Conservation (phyloP, 2,329 filamentous ascomycete genomes). For the Ceratocystiopsis minuta region DNA sequence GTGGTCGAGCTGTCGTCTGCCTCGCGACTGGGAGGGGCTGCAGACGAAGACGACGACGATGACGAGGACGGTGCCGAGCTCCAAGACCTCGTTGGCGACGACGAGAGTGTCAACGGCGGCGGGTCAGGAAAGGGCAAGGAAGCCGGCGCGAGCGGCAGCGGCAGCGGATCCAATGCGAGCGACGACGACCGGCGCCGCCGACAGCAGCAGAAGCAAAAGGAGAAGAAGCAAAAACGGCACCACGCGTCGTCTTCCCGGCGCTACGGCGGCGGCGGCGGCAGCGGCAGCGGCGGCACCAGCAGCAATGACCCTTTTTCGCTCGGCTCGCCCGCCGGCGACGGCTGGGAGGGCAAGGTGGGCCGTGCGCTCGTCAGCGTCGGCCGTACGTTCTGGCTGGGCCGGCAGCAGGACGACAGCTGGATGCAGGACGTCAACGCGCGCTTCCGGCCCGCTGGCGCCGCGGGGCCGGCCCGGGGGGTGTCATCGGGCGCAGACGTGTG, state of each 20-base stretch:
- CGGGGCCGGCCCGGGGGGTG: too few species aligned
- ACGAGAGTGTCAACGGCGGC: constrained; percentile 13
- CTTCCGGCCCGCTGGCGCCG: constrained; percentile 8
- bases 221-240: constrained; percentile 17
- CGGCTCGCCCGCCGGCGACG: constrained; percentile 55
- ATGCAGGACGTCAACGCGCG: constrained; percentile 34
- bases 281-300: not conserved
- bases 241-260: not conserved
- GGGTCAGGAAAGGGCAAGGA: constrained; percentile 15
- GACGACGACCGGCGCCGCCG: constrained; percentile 15
- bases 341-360: constrained; percentile 65
- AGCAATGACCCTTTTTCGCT: constrained; percentile 44
- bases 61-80: constrained; percentile 3
- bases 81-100: not conserved
- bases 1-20: constrained; percentile 2
- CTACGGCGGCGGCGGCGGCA: not conserved
- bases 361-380: constrained; percentile 59
- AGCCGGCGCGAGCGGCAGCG: not conserved
- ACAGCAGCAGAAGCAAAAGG: not conserved
- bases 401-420: constrained; percentile 46
- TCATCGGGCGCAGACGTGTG: not conserved
- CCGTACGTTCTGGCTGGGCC: constrained; percentile 65
- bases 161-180: constrained; percentile 24
- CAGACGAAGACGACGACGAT: constrained; percentile 21
- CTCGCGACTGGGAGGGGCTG: constrained; percentile 2